A percentile compares a stretch with the other conserved stretches of the same genome.
These are phyloP conservation scores for Scenedesmus sp. DNA, from an alignment of 163 green algal species.

Conservation along the genomic window DNA sequence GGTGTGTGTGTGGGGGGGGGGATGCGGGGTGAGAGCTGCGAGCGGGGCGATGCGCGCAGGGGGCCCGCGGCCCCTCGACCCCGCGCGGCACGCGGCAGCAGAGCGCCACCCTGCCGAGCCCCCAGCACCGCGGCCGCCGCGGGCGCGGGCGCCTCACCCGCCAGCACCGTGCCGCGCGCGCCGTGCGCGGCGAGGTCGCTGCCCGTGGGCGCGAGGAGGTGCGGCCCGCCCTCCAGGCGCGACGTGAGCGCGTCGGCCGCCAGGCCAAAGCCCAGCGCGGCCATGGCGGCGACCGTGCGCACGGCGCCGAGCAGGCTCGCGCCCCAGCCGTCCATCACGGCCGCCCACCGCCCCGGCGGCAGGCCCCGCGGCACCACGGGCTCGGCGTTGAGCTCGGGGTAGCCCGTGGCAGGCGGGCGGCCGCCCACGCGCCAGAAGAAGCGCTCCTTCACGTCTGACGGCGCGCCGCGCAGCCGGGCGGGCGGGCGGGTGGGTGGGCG, in stretches of 20 bases:
- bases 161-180: constrained; percentile 68
- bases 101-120: too few relatives aligned
- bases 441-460: constrained; percentile 87
- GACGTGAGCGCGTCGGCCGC: constrained; percentile 65
- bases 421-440: constrained; percentile 88
- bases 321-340: constrained; percentile 90
- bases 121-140: too few relatives aligned
- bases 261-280: constrained; percentile 80
- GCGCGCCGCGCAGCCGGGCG: background rate
- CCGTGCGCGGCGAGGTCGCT: constrained; percentile 77
- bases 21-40: background rate
- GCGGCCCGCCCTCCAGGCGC: constrained; percentile 82
- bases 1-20: background rate
- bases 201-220: constrained; percentile 93
- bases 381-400: constrained; percentile 83
- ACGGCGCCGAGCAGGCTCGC: constrained; percentile 74
- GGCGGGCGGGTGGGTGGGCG: constrained; percentile 14
- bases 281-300: constrained; percentile 43
- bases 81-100: too few relatives aligned
- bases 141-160: constrained; percentile 57
- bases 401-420: constrained; percentile 71
- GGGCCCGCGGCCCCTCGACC: too few relatives aligned
- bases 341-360: constrained; percentile 78
- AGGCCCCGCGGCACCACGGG: constrained; percentile 84
- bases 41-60: background rate